phyloP scores from a whole-genome alignment of 495 filamentous ascomycete species.

The Astrothelium subdiscretum region DNA sequence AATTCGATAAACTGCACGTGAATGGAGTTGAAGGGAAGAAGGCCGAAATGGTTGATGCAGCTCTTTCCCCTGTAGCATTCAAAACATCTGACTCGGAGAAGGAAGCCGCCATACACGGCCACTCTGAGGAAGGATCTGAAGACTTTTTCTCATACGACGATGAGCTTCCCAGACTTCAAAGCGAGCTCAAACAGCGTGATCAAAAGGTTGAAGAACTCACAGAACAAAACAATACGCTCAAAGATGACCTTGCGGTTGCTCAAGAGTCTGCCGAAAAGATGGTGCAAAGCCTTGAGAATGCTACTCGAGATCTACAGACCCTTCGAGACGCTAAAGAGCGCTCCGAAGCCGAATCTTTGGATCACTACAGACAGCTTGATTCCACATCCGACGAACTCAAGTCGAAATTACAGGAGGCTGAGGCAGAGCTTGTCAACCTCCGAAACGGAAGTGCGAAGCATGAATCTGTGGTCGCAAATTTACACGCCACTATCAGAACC shows the following conservation, averaged over 20 bases:
- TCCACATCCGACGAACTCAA: conserved; percentile 20
- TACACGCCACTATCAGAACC: conserved; percentile 41
- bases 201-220: not conserved
- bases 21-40: conserved; percentile 1
- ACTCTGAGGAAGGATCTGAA: conserved; percentile 46
- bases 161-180: conserved; percentile 36
- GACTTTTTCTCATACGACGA: conserved; percentile 85
- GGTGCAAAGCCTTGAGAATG: conserved; percentile 21
- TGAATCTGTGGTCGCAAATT: conserved; percentile 46
- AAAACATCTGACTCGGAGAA: conserved; percentile 28
- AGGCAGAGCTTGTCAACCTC: conserved; percentile 45
- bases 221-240: conserved; percentile 18
- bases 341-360: conserved; percentile 9
- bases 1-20: conserved; percentile 7
- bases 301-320: conserved; percentile 19
- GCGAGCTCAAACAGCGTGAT: not conserved
- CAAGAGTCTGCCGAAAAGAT: conserved; percentile 27
- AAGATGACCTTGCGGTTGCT: conserved; percentile 24
- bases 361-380: conserved; percentile 14
- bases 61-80: conserved; percentile 1
- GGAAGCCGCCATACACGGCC: conserved; percentile 26
- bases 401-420: conserved; percentile 45
- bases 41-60: not conserved
- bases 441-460: conserved; percentile 31
- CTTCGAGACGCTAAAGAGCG: conserved; percentile 19